Base-by-base conservation (phyloP, 208 protist species). In the Crithidia fasciculata region DNA sequence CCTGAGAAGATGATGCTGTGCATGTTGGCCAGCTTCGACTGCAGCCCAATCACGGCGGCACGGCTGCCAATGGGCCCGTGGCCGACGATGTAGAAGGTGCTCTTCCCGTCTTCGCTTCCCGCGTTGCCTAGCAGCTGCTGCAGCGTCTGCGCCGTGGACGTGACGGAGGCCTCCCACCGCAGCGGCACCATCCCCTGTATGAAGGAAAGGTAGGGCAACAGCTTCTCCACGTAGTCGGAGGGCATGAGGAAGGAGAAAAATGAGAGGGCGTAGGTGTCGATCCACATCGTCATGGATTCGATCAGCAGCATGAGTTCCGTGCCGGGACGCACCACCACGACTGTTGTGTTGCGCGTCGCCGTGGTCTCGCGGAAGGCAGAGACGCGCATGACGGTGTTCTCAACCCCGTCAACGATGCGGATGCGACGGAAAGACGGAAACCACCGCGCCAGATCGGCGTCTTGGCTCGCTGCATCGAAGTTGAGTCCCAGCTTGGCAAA, bases 401-500 rank as follows among this genome's bases (percentile, higher is more conserved):
- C 50, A 0, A 40, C 53, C 53, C 66, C 67, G 19, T 57, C 58
- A 4, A 68, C 2, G 3, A 69, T 62, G 0, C 16, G 3, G 10
- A 81, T 41, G 47, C 73, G 76, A 3, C 16, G 45, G 64, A 86
- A 92, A 7, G 54, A 56, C 2, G 89, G 89, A 61, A 94, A 91
- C 83, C 83, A 92, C 40, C n/a, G 49, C 4, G 67, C 18, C 10
- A 94, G 58, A 60, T 94, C 89, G 4, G 41, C 60, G 9, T 70
- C 45, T 65, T 83, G 83, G 10, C 69, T 53, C 3, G 58, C 54
- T 7, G 45, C 6, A 49, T 84, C 70, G 16, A 36, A 18, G 59
- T 87, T 88, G 64, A 90, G 67, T 13, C 78, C 78, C 6, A 94
- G 45, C 60, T 90, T 92, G 2, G 87, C 81, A 50, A 94, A 86